phyloP scores from a whole-genome alignment of 345 rosid species.

The Angophora floribunda region DNA sequence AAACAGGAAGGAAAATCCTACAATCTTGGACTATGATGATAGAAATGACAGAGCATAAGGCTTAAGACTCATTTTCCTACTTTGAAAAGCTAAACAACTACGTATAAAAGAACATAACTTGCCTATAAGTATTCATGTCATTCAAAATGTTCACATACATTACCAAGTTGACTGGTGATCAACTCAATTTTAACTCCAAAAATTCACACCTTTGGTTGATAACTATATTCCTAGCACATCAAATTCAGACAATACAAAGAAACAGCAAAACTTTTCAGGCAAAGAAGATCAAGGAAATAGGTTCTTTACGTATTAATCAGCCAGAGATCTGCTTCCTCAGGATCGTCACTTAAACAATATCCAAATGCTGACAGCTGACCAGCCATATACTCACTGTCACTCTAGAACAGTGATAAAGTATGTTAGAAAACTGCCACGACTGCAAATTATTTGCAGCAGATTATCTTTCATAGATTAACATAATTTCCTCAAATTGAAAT shows the following conservation, averaged over 20 bases:
- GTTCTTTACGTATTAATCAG: conserved; percentile 76
- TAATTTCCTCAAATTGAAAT: not conserved
- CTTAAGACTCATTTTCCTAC: not conserved
- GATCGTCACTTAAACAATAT: conserved; percentile 68
- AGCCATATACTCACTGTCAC: conserved; percentile 99
- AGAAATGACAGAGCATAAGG: not conserved
- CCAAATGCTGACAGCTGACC: conserved; percentile 96
- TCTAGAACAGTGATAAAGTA: conserved; percentile 29
- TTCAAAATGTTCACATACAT: not conserved
- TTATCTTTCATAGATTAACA: not conserved
- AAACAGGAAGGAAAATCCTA: not conserved
- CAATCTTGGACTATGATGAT: not conserved
- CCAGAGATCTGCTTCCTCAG: conserved; percentile 92
- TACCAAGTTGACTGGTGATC: not conserved
- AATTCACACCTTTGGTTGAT: not conserved
- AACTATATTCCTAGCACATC: not conserved
- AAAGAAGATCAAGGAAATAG: not conserved
- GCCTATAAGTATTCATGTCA: not conserved
- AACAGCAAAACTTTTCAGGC: not conserved
- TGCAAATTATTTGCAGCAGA: not conserved
- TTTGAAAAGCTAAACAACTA: not conserved
- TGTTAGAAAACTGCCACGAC: not conserved
- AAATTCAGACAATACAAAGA: not conserved
- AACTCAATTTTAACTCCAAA: not conserved
- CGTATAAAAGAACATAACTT: not conserved